These are phyloP conservation scores for Phytopythium montanum DNA, from an alignment of 352 stramenopile species.

Conservation along the genomic window DNA sequence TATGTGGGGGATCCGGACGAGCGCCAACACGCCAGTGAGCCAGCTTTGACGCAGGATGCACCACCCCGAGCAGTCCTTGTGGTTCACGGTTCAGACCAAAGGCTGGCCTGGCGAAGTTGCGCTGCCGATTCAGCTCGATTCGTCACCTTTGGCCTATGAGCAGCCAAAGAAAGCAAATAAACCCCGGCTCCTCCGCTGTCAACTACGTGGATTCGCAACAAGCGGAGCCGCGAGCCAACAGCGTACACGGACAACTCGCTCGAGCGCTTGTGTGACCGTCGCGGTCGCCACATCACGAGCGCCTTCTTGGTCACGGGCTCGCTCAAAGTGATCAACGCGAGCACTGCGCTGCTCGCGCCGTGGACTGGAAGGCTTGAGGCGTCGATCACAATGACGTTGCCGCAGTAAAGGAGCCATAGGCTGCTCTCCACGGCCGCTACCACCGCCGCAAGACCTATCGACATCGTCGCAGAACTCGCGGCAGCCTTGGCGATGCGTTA, in stretches of 20 bases:
- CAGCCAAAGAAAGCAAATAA: neutral
- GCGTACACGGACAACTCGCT: neutral
- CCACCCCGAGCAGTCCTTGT: neutral
- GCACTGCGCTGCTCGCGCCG: neutral
- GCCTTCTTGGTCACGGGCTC: neutral
- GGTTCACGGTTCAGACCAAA: neutral
- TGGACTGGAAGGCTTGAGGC: neutral
- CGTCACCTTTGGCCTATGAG: neutral
- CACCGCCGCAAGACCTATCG: neutral
- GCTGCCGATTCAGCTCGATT: neutral
- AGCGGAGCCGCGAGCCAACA: neutral
- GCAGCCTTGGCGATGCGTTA: neutral
- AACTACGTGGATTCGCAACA: neutral
- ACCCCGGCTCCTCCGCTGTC: neutral
- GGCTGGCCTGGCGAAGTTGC: neutral
- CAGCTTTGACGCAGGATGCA: neutral
- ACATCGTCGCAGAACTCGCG: neutral
- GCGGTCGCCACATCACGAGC: neutral
- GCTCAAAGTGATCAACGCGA: neutral
- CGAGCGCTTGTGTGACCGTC: no score
- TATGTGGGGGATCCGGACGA: neutral
- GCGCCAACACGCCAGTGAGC: no score
- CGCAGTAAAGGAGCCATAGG: neutral
- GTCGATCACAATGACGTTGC: neutral
- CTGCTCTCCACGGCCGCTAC: neutral